Percentiles rank a stretch among this genome's conserved stretches.
Conservation (phyloP, 495 filamentous ascomycete genomes). For the Neurospora sp. region DNA sequence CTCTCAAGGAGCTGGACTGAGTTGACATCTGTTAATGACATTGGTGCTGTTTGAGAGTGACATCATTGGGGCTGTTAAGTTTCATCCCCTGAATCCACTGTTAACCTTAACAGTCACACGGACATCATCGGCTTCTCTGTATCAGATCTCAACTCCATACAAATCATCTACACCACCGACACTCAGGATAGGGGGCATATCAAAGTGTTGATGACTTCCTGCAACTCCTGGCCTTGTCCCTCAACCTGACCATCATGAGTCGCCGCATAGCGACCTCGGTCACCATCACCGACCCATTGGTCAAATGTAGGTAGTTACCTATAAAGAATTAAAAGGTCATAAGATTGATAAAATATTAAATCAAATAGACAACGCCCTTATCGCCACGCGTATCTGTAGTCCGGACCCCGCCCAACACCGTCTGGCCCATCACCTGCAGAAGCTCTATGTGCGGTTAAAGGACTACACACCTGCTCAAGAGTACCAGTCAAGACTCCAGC, state of each 20-base stretch:
- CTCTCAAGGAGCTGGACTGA: background rate
- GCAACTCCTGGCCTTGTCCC: background rate
- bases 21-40: background rate
- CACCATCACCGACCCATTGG: slow-evolving; percentile 61
- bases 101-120: background rate
- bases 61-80: background rate
- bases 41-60: background rate
- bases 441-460: slow-evolving; percentile 53
- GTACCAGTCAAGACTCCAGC: slow-evolving; percentile 45
- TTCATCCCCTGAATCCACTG: background rate
- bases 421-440: slow-evolving; percentile 57
- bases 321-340: too few relatives aligned
- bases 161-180: background rate
- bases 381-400: slow-evolving; percentile 46
- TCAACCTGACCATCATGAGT: slow-evolving; percentile 14
- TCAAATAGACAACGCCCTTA: slow-evolving; percentile 37
- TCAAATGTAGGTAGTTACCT: slow-evolving; percentile 33
- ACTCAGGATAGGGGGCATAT: background rate
- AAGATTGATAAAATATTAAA: too few relatives aligned
- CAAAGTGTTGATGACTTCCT: background rate
- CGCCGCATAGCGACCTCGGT: slow-evolving; percentile 32
- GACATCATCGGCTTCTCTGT: background rate
- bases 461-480: slow-evolving; percentile 57
- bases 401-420: slow-evolving; percentile 59
- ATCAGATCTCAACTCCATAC: background rate